Evolutionary conservation across 1,139 yeast genomes (phyloP), one percentile per base, ranked within the genome.

Genomic region (Sugiyamaella novakii): DNA sequence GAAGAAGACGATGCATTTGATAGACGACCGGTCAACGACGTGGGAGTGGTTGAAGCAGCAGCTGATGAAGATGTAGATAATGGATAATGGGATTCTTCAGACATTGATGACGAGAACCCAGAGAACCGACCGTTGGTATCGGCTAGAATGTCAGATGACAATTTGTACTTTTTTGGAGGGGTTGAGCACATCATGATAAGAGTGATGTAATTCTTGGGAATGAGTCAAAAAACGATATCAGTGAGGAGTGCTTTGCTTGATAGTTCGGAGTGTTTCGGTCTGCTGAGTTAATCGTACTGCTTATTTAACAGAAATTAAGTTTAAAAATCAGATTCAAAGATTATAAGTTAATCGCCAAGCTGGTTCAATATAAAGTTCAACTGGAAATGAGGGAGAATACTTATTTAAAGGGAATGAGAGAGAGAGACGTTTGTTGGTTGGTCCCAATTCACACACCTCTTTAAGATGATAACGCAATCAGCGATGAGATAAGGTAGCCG

Each of bases 401-500:
- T n/a, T n/a, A n/a, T n/a, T n/a, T n/a, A n/a, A 11, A 8, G 15
- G 37, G 37, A 11, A 17, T 35, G 25, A 11, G 11, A 37, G 12
- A 37, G 27, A n/a, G 12, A 22, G 11, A 15, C 7, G 5, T 4
- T 27, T 24, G 31, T 14, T 22, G 29, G 31, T 25, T 21, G 21
- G 24, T 14, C n/a, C 24, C 24, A 3, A 11, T 11, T 14, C 22
- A 22, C 42, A 17, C 29, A 38, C 42, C 42, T 18, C 33, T 25
- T 38, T 39, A 29, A 39, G 11, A 17, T 43, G 46, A 43, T 33
- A 43, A 43, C 40, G 38, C 46, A 33, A 25, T 34, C 34, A 29
- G 43, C 36, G 43, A 39, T 39, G 43, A 29, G 43, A 39, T 39
- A 39, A 39, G 36, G 43, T 34, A 39, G 24, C n/a, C 28, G 8